phyloP scores from a whole-genome alignment of 140 eudicot species.

The Stevia rebaudiana region DNA sequence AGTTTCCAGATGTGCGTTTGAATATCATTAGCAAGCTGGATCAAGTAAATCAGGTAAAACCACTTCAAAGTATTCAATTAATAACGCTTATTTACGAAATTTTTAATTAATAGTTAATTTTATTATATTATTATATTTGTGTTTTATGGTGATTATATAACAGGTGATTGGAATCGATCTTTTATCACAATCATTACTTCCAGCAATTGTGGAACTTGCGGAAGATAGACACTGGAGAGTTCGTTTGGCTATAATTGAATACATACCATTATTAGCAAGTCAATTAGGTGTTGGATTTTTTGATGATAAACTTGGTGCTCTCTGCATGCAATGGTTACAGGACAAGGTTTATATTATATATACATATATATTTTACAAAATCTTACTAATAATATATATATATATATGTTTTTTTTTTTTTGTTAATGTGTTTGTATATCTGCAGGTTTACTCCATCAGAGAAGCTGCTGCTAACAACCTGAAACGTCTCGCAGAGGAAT shows the following conservation, averaged over 20 bases:
- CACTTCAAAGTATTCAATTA: neutral
- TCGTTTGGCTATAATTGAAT: slow-evolving; percentile 93
- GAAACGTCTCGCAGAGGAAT: slow-evolving; percentile 97
- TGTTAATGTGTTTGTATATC: neutral
- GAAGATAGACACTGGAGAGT: slow-evolving; percentile 99
- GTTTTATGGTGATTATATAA: slow-evolving; percentile 1
- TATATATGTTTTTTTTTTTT: neutral
- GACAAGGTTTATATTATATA: slow-evolving; percentile 73
- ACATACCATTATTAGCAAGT: slow-evolving; percentile 93
- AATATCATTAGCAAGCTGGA: slow-evolving; percentile 96
- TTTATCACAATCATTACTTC: slow-evolving; percentile 81
- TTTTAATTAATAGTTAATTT: neutral
- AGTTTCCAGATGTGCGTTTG: slow-evolving; percentile 97
- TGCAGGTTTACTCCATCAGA: slow-evolving; percentile 92
- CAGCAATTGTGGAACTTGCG: slow-evolving; percentile 99
- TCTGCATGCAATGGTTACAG: slow-evolving; percentile 99
- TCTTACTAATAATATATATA: neutral
- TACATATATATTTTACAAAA: neutral
- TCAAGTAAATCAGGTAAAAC: slow-evolving; percentile 91
- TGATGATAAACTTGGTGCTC: slow-evolving; percentile 94
- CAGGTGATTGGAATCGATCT: slow-evolving; percentile 98
- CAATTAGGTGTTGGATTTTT: slow-evolving; percentile 99
- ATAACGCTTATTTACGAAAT: neutral
- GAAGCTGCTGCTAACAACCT: slow-evolving; percentile 98
- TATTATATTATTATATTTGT: neutral